These are phyloP conservation scores for Penicillium egyptiacum DNA, from an alignment of 495 filamentous ascomycete genomes.

Conservation along the genomic window DNA sequence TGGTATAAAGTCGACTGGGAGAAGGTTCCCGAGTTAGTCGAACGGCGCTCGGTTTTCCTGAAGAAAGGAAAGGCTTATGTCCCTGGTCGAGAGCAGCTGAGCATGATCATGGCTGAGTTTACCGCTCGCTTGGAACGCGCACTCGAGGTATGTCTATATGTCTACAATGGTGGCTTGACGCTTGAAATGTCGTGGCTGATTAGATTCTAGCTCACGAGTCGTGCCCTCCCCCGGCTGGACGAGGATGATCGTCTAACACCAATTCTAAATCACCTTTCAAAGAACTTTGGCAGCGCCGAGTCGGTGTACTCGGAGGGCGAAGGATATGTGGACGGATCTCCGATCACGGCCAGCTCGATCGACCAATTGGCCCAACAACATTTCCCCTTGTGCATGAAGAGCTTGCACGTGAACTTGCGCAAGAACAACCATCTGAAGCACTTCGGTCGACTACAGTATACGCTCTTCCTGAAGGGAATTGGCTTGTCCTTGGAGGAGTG, in stretches of 20 bases:
- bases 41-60: conserved; percentile 72
- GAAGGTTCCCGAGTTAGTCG: conserved; percentile 85
- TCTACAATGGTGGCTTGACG: conserved; percentile 3
- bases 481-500: conserved; percentile 88
- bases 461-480: conserved; percentile 95
- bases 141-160: conserved; percentile 64
- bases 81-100: conserved; percentile 78
- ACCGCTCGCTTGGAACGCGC: conserved; percentile 71
- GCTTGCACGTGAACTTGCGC: conserved; percentile 78
- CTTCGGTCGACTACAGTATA: conserved; percentile 92
- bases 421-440: conserved; percentile 90
- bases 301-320: conserved; percentile 66
- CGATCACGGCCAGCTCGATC: conserved; percentile 74
- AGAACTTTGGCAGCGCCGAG: conserved; percentile 90
- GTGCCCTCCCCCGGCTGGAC: conserved; percentile 87
- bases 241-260: conserved; percentile 95
- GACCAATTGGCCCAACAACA: conserved; percentile 80
- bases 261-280: conserved; percentile 87
- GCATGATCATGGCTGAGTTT: conserved; percentile 87
- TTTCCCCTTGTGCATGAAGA: conserved; percentile 94
- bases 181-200: background rate
- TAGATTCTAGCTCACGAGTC: conserved; percentile 66
- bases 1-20: conserved; percentile 98
- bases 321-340: conserved; percentile 59
- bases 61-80: conserved; percentile 88